Base-by-base conservation (phyloP, 2,329 filamentous ascomycete genomes). In the Malbranchea zuffiana region DNA sequence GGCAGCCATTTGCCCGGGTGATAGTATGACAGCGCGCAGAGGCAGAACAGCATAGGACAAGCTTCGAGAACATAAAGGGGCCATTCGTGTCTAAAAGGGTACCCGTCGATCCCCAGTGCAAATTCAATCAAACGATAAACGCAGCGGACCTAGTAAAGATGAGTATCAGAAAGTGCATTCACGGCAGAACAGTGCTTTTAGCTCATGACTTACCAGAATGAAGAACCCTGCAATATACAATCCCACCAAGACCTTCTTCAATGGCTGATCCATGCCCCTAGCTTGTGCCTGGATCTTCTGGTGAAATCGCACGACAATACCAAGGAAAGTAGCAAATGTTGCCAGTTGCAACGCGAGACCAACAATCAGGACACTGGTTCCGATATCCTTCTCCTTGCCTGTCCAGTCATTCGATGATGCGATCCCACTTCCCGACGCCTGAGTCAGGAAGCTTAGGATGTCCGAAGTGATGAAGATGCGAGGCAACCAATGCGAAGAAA, bases 71-170 rank as follows among this genome's bases (percentile, higher is more conserved):
- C 59, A 57, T 67, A 73, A 39, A 73, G 67, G 18, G 66, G 63
- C 64, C 69, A 72, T 43, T 73, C 69, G 15, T 68, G 62, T 3
- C 49, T 57, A 45, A 70, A 68, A 1, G 66, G 53, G 44, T 73
- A 73, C 11, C 63, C 60, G 5, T 68, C 52, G n/a, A 65, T 66
- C 0, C 69, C 69, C 23, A 69, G 59, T 0, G 65, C 62, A 41
- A 72, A 72, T 44, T 74, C 69, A 32, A 68, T 59, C 3, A 68
- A 62, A n/a, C 69, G 63, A 42, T 68, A 74, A 18, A 71, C 57
- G n/a, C 65, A 70, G 10, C 69, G 67, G 3, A 69, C 43, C 55
- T 71, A 51, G 26, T 53, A 52, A 23, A 51, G 45, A 25, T 7
- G 13, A 8, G 7, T 30, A 30, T 30, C 27, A 30, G n/a, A n/a